A percentile compares a stretch with the other conserved stretches of the same genome.
Conservation (phyloP, 306 rosid genomes). For the Abrus pulchellus region DNA sequence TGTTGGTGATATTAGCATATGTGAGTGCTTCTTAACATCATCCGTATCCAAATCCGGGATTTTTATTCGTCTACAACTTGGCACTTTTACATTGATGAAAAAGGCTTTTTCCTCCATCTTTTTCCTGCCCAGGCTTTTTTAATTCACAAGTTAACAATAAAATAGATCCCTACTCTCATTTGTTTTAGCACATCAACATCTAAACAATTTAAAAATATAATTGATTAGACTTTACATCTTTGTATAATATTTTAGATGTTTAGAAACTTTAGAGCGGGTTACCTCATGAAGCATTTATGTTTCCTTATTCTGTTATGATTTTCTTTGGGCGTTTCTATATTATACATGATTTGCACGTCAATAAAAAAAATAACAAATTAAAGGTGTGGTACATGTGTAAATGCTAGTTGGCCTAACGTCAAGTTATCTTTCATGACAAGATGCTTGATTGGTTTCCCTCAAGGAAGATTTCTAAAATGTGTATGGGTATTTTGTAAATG, state of each 20-base stretch:
- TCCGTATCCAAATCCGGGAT: slow-evolving; percentile 48
- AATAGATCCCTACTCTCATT: too few species aligned
- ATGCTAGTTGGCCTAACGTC: background rate
- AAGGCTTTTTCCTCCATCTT: slow-evolving; percentile 51
- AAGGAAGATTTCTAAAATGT: too few species aligned
- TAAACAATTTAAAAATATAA: background rate
- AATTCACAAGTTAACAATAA: slow-evolving; percentile 1
- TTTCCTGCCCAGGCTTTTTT: background rate
- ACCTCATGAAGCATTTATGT: background rate
- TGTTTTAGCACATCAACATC: background rate
- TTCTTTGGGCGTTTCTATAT: background rate
- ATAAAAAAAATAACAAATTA: background rate
- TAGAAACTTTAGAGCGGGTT: background rate
- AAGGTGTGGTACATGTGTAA: background rate
- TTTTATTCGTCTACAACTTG: slow-evolving; percentile 35
- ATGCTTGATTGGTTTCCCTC: slow-evolving; percentile 5
- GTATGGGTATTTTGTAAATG: background rate
- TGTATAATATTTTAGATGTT: too few species aligned
- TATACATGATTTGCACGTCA: background rate
- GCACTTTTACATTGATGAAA: slow-evolving; percentile 26
- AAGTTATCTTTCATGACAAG: slow-evolving; percentile 4
- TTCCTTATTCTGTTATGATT: background rate
- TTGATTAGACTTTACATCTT: background rate
- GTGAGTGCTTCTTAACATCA: slow-evolving; percentile 51
- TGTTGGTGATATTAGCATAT: slow-evolving; percentile 49